Evolutionary conservation across 352 stramenopile species (phyloP).

Genomic region (Phytophthora nicotianae): DNA sequence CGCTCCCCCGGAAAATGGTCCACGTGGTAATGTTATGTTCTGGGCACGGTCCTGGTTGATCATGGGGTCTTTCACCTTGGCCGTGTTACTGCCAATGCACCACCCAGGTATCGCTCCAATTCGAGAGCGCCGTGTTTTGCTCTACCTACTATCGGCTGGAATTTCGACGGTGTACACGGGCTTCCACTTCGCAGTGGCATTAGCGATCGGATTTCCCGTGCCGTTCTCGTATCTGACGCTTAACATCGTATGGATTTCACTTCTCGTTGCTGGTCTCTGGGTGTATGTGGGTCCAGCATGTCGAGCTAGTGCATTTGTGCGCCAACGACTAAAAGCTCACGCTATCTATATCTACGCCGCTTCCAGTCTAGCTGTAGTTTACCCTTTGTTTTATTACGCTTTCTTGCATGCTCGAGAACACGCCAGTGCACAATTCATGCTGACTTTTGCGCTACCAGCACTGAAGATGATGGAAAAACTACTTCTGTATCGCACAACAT

Average conservation of each 20-base stretch:
- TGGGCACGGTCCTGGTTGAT: conserved; percentile 20
- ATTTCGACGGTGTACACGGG: conserved; percentile 12
- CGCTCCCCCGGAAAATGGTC: conserved; percentile 13
- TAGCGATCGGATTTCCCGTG: conserved; percentile 21
- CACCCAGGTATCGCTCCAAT: conserved; percentile 17
- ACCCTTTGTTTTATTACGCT: conserved; percentile 31
- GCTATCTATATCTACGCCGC: conserved; percentile 21
- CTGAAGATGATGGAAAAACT: conserved; percentile 31
- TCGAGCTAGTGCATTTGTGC: conserved; percentile 1
- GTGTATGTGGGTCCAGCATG: conserved; percentile 18
- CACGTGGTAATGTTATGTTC: conserved; percentile 17
- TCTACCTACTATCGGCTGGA: conserved; percentile 8
- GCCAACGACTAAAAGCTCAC: conserved; percentile 14
- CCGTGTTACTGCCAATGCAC: conserved; percentile 17
- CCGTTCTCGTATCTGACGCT: conserved; percentile 28
- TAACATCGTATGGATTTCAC: conserved; percentile 23
- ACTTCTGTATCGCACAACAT: conserved; percentile 25
- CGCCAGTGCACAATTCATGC: conserved; percentile 19
- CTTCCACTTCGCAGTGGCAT: conserved; percentile 20
- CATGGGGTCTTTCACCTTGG: conserved; percentile 18
- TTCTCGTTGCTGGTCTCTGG: conserved; percentile 17
- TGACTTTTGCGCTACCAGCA: conserved; percentile 23
- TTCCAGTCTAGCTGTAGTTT: conserved; percentile 23
- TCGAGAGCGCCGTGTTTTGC: conserved; percentile 4
- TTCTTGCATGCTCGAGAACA: conserved; percentile 20